phyloP scores from a whole-genome alignment of 192 early-diverging fungal species.

The Radiomyces spectabilis region DNA sequence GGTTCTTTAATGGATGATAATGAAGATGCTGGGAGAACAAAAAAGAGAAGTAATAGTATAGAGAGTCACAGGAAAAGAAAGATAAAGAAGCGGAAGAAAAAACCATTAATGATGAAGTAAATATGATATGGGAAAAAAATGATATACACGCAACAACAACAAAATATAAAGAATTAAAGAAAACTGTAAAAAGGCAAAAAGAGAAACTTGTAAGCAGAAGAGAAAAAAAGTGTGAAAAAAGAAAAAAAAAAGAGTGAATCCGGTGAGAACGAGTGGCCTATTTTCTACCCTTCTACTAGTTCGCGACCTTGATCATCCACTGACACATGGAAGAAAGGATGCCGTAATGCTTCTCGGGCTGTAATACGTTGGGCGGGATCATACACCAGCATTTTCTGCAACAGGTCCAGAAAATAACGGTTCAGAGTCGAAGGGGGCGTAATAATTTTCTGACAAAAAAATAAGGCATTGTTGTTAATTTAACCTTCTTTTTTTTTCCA shows the following conservation, averaged over 20 bases:
- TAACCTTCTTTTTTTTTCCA: not conserved
- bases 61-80: too few relatives aligned
- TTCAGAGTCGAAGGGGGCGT: conserved; percentile 37
- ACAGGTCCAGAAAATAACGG: conserved; percentile 57
- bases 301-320: not conserved
- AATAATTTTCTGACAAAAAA: conserved; percentile 36
- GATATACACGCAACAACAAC: too few relatives aligned
- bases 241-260: not conserved
- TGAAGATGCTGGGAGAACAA: too few relatives aligned
- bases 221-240: not conserved
- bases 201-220: not conserved
- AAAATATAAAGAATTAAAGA: too few relatives aligned
- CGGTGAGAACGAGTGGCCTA: not conserved
- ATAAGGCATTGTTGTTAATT: not conserved
- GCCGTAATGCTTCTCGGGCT: conserved; percentile 76
- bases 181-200: not conserved
- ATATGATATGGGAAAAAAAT: too few relatives aligned
- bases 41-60: too few relatives aligned
- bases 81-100: too few relatives aligned
- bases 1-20: too few relatives aligned
- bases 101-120: too few relatives aligned
- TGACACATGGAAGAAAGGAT: conserved; percentile 69
- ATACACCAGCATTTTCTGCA: conserved; percentile 68
- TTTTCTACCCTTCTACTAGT: too few relatives aligned
- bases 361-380: conserved; percentile 75